Conservation (phyloP, 192 early-diverging fungal genomes). For the Coemansia brasiliensis region DNA sequence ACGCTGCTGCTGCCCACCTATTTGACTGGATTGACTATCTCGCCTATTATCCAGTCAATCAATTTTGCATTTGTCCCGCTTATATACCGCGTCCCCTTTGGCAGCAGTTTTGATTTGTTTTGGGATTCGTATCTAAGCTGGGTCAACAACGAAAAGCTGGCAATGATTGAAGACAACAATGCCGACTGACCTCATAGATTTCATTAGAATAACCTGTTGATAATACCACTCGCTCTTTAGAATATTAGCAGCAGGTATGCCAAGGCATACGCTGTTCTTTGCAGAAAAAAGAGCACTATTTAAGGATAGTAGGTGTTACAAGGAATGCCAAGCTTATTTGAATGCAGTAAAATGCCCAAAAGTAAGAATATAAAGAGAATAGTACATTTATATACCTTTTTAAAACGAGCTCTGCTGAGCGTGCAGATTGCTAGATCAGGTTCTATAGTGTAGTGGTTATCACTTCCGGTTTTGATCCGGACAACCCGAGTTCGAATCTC, state of each 20-base stretch:
- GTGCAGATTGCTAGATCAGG: background rate
- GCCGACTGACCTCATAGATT: background rate
- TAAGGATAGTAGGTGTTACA: too few species aligned
- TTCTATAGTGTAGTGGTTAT: conserved; percentile 42
- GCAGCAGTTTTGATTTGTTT: conserved; percentile 68
- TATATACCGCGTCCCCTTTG: conserved; percentile 69
- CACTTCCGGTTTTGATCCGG: conserved; percentile 34
- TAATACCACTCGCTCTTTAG: background rate
- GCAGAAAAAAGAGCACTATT: too few species aligned
- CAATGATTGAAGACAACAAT: conserved; percentile 17
- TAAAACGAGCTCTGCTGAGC: background rate
- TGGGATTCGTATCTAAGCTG: conserved; percentile 81
- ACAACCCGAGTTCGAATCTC: conserved; percentile 45
- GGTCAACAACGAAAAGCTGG: conserved; percentile 60
- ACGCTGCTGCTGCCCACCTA: conserved; percentile 42
- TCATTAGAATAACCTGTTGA: background rate
- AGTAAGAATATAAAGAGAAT: background rate
- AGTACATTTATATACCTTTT: background rate
- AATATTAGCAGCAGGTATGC: background rate
- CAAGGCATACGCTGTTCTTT: background rate
- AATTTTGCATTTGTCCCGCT: conserved; percentile 79
- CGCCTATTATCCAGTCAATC: conserved; percentile 72
- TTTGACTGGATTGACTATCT: conserved; percentile 56
- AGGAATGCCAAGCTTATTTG: background rate
- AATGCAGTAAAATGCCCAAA: background rate